Conservation (phyloP, 306 rosid genomes). For the Sechiopsis laciniata region DNA sequence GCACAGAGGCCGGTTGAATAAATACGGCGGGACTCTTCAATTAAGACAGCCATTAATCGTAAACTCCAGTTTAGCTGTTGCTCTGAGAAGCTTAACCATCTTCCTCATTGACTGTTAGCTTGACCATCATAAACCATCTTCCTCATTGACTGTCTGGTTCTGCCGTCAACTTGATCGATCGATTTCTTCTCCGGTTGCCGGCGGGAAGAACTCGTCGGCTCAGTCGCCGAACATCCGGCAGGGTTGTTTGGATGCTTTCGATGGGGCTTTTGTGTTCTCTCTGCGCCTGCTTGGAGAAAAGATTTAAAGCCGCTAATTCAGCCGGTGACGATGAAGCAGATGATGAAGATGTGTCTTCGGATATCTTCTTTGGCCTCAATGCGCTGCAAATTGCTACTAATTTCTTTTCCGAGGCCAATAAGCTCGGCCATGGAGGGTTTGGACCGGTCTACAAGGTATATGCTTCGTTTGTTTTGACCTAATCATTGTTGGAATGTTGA, state of each 20-base stretch:
- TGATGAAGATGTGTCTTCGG: conserved; percentile 28
- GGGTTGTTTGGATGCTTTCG: conserved; percentile 22
- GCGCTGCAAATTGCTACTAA: conserved; percentile 67
- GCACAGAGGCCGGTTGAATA: no score
- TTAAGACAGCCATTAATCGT: no score
- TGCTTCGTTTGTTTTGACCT: neutral
- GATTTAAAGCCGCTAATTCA: conserved; percentile 21
- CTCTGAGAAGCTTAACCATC: no score
- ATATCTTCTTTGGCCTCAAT: conserved; percentile 48
- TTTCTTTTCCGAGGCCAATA: conserved; percentile 59
- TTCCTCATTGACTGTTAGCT: no score
- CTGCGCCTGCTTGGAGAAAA: conserved; percentile 34
- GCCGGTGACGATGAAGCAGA: conserved; percentile 23
- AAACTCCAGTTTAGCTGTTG: no score
- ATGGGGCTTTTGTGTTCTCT: conserved; percentile 40
- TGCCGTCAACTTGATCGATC: neutral
- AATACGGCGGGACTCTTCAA: no score
- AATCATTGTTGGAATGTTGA: neutral
- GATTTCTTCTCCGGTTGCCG: neutral
- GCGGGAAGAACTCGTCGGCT: neutral
- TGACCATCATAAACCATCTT: no score
- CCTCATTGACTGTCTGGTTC: neutral
- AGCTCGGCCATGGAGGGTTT: conserved; percentile 91
- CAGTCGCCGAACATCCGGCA: neutral
- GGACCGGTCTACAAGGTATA: conserved; percentile 88